phyloP scores from a whole-genome alignment of 495 filamentous ascomycete genomes.

The Elaphomyces granulatus region DNA sequence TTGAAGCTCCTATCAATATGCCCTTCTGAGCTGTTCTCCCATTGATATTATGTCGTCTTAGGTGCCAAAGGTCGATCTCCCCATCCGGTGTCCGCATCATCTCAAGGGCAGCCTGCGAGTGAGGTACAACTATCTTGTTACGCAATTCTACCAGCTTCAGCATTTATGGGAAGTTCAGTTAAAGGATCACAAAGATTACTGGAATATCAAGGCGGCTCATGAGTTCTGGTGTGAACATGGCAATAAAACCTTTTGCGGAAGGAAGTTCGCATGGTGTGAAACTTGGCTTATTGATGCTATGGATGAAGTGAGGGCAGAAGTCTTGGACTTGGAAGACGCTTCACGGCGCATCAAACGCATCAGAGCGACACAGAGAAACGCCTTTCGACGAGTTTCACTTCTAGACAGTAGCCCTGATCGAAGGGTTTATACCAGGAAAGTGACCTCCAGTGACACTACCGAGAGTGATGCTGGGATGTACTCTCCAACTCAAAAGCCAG shows the following conservation, averaged over 20 bases:
- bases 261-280: not conserved
- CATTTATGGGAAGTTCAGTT: not conserved
- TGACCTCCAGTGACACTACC: not conserved
- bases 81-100: not conserved
- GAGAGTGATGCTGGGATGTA: not conserved
- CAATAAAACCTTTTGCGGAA: not conserved
- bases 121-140: not conserved
- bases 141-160: not conserved
- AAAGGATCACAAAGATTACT: not conserved
- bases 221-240: constrained; percentile 1
- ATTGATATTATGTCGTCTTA: too few species aligned
- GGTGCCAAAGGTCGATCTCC: not conserved
- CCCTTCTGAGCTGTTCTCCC: too few species aligned
- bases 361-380: not conserved
- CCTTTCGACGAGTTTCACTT: not conserved
- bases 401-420: not conserved
- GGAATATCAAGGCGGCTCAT: not conserved
- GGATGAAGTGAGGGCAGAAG: not conserved
- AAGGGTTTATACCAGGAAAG: not conserved
- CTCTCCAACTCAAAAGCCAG: not conserved
- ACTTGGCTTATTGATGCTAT: not conserved
- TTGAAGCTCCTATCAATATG: too few species aligned
- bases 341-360: not conserved
- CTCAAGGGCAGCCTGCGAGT: not conserved
- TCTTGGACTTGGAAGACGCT: not conserved